Conservation (phyloP, 139 green algal genomes). For the Ulvella scutata region DNA sequence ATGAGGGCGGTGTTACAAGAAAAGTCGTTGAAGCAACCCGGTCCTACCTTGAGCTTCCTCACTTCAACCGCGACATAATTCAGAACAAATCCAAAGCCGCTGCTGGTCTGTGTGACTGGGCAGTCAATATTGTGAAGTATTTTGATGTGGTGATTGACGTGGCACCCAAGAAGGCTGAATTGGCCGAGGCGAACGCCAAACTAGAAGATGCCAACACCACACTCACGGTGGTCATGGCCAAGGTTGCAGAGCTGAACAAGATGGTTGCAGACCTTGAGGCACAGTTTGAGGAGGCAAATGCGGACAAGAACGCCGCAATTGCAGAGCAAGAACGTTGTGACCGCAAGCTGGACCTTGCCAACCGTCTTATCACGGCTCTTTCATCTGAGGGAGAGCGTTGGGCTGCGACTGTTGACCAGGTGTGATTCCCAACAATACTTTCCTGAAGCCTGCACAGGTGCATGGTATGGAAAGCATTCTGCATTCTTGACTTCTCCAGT, state of each 20-base stretch:
- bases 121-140: constrained; percentile 83
- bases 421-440: no score
- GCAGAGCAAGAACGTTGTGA: constrained; percentile 50
- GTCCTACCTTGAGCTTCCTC: constrained; percentile 62
- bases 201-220: constrained; percentile 52
- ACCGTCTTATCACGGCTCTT: constrained; percentile 71
- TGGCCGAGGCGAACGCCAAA: constrained; percentile 69
- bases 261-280: constrained; percentile 57
- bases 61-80: constrained; percentile 76
- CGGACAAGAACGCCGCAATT: constrained; percentile 75
- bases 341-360: constrained; percentile 65
- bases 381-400: constrained; percentile 65
- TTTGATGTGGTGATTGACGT: constrained; percentile 68
- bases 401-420: constrained; percentile 49
- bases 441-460: no score
- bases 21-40: constrained; percentile 50
- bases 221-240: constrained; percentile 38
- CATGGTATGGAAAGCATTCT: no score
- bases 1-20: constrained; percentile 40
- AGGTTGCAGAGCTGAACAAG: constrained; percentile 57
- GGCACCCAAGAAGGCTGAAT: constrained; percentile 57
- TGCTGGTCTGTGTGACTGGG: constrained; percentile 77
- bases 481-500: no score
- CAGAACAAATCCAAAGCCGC: constrained; percentile 71
- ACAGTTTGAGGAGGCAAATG: constrained; percentile 53